Evolutionary conservation across 1,284 basidiomycete species (phyloP).

Genomic region (Pulchroboletus neoregius): DNA sequence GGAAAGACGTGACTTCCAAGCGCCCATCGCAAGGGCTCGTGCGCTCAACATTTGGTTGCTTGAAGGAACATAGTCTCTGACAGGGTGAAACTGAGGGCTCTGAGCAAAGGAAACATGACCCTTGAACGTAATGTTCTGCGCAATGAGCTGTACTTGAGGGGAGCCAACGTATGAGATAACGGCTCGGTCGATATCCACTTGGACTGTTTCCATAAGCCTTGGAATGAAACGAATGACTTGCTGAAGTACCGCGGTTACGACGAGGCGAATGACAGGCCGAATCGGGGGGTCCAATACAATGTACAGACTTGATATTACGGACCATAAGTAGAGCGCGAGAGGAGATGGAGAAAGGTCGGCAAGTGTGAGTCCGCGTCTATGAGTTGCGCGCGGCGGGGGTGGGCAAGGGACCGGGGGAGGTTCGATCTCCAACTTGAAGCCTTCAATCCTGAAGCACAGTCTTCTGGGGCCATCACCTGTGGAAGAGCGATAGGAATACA

Average conservation of each 20-base stretch:
- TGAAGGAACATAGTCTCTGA: slow-evolving; percentile 26
- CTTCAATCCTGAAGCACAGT: slow-evolving; percentile 58
- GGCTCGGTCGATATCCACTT: slow-evolving; percentile 59
- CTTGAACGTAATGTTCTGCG: slow-evolving; percentile 50
- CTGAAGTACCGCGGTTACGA: slow-evolving; percentile 52
- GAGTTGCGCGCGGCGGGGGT: slow-evolving; percentile 25
- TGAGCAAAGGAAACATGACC: slow-evolving; percentile 53
- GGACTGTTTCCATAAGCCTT: slow-evolving; percentile 57
- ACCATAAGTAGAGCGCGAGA: slow-evolving; percentile 48
- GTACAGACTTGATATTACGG: slow-evolving; percentile 41
- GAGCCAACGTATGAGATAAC: slow-evolving; percentile 47
- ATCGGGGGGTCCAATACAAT: slow-evolving; percentile 52
- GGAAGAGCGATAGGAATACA: slow-evolving; percentile 51
- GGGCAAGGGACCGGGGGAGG: slow-evolving; percentile 18
- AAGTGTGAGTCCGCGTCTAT: slow-evolving; percentile 45
- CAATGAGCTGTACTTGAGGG: slow-evolving; percentile 47
- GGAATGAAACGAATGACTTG: slow-evolving; percentile 61
- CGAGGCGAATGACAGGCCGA: slow-evolving; percentile 56
- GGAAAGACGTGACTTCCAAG: slow-evolving; percentile 57
- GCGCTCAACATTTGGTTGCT: slow-evolving; percentile 30
- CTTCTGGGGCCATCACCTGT: slow-evolving; percentile 45
- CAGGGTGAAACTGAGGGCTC: slow-evolving; percentile 36
- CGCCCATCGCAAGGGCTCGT: slow-evolving; percentile 46
- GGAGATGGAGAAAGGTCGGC: slow-evolving; percentile 54
- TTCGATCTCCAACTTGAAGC: slow-evolving; percentile 52